A percentile compares a stretch with the other conserved stretches of the same genome.
Conservation (phyloP, 1,284 basidiomycete species). For the Ustilago loliicola region DNA sequence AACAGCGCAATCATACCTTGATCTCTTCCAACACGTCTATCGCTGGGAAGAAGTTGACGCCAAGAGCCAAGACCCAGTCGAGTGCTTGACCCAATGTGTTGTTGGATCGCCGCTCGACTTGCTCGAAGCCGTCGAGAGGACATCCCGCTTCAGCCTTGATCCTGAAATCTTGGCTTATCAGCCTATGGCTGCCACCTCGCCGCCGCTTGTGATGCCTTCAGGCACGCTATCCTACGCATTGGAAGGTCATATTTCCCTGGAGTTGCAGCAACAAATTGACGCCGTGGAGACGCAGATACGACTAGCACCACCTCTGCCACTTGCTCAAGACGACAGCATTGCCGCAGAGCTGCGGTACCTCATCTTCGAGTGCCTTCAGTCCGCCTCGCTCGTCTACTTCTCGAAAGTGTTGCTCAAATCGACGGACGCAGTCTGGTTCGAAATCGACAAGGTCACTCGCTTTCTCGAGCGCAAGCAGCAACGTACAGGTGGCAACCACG, state of each 20-base stretch:
- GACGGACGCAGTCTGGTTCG: slow-evolving; percentile 25
- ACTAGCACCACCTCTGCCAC: slow-evolving; percentile 15
- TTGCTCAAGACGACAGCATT: slow-evolving; percentile 29
- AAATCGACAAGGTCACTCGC: slow-evolving; percentile 26
- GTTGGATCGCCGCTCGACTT: slow-evolving; percentile 37
- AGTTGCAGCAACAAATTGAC: slow-evolving; percentile 19
- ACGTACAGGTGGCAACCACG: background rate
- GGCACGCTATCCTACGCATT: slow-evolving; percentile 18
- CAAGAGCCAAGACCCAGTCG: slow-evolving; percentile 11
- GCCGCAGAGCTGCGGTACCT: slow-evolving; percentile 35
- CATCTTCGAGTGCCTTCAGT: slow-evolving; percentile 32
- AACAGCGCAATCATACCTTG: too few relatives aligned
- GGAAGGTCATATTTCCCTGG: slow-evolving; percentile 10
- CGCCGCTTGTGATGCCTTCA: slow-evolving; percentile 17
- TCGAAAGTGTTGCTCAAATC: slow-evolving; percentile 23
- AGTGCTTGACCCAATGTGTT: slow-evolving; percentile 27
- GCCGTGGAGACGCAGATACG: slow-evolving; percentile 30
- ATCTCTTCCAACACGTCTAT: slow-evolving; percentile 20
- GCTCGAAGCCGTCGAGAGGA: slow-evolving; percentile 32
- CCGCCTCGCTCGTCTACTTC: slow-evolving; percentile 29
- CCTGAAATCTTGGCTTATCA: slow-evolving; percentile 8
- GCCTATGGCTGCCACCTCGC: slow-evolving; percentile 7
- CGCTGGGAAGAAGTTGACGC: slow-evolving; percentile 22
- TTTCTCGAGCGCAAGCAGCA: slow-evolving; percentile 31
- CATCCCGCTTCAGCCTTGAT: slow-evolving; percentile 3